Percentiles rank a stretch among this genome's conserved stretches.
phyloP scores from a whole-genome alignment of 768 basidiomycete genomes.

The Tulasnella sp. region DNA sequence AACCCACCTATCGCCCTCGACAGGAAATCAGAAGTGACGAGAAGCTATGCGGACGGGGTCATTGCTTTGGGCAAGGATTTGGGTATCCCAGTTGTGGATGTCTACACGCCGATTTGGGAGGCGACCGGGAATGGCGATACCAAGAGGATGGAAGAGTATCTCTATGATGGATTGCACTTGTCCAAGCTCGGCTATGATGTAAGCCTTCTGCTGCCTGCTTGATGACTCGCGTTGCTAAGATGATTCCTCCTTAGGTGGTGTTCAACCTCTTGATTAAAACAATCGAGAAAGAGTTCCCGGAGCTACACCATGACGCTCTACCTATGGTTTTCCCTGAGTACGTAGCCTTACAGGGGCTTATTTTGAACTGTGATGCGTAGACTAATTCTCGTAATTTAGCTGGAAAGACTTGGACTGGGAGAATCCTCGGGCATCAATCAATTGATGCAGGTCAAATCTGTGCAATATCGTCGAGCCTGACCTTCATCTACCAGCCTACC shows the following conservation, averaged over 20 bases:
- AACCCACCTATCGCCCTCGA: constrained; percentile 44
- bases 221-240: no score
- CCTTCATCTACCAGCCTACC: no score
- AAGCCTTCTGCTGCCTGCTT: no score
- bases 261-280: constrained; percentile 53
- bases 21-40: no score
- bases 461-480: no score
- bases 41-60: constrained; percentile 68
- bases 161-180: no score
- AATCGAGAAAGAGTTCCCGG: constrained; percentile 49
- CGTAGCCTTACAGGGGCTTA: constrained; percentile 19
- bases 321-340: constrained; percentile 48
- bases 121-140: no score
- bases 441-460: no score
- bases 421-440: no score
- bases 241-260: no score
- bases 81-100: constrained; percentile 53
- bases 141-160: no score
- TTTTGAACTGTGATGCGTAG: background rate
- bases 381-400: background rate
- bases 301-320: constrained; percentile 55
- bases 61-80: constrained; percentile 44
- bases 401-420: background rate
- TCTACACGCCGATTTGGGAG: constrained; percentile 65
- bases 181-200: no score